These are phyloP conservation scores for Daphne laureola DNA, from an alignment of 441 rosid species.

Conservation along the genomic window DNA sequence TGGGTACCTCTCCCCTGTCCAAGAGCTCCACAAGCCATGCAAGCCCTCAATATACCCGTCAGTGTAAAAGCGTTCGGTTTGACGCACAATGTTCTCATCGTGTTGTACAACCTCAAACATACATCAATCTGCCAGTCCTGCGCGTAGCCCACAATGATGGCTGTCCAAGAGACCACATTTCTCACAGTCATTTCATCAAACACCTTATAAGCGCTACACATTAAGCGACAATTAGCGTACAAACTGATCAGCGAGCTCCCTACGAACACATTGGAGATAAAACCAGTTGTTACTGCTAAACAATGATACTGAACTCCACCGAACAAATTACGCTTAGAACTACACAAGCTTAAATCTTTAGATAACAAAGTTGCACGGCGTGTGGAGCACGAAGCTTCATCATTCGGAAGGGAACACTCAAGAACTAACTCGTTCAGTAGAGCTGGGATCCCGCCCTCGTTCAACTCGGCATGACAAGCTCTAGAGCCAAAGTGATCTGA, in stretches of 20 bases:
- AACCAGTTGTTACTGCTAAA: slow-evolving; percentile 45
- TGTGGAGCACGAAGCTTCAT: slow-evolving; percentile 18
- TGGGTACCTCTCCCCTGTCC: slow-evolving; percentile 58
- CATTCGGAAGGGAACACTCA: slow-evolving; percentile 12
- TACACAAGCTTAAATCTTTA: slow-evolving; percentile 47
- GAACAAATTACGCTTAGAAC: slow-evolving; percentile 30
- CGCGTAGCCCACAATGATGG: slow-evolving; percentile 69
- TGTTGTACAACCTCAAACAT: slow-evolving; percentile 49
- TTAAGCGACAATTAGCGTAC: slow-evolving; percentile 40
- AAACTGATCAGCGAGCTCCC: slow-evolving; percentile 54
- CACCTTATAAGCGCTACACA: slow-evolving; percentile 37
- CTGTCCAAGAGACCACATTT: slow-evolving; percentile 79
- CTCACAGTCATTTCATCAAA: slow-evolving; percentile 72
- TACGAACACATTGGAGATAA: slow-evolving; percentile 43
- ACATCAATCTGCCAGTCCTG: slow-evolving; percentile 49
- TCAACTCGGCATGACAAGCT: slow-evolving; percentile 15
- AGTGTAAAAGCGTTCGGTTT: slow-evolving; percentile 68
- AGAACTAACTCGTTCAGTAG: slow-evolving; percentile 27
- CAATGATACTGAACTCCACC: slow-evolving; percentile 57
- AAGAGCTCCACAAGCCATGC: slow-evolving; percentile 55
- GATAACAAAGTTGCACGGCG: slow-evolving; percentile 41
- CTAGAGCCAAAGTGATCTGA: slow-evolving; percentile 16
- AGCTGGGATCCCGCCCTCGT: slow-evolving; percentile 9
- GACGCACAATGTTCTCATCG: slow-evolving; percentile 41
- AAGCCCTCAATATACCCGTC: slow-evolving; percentile 61